Base-by-base conservation (phyloP, 1,139 yeast genomes). In the Kurtzmaniella natalensis region DNA sequence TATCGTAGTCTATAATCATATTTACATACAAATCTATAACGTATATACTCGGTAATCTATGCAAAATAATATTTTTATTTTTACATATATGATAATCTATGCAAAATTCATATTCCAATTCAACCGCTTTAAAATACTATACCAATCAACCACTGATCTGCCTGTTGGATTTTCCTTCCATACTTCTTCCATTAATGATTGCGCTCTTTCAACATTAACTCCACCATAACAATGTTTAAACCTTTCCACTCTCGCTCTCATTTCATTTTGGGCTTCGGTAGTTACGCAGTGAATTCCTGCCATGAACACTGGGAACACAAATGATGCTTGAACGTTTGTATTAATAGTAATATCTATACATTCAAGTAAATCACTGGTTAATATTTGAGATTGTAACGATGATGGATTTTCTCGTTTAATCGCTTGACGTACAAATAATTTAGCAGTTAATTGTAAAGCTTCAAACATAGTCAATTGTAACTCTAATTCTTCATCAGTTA, bases 81-180 rank as follows among this genome's bases (percentile, higher is more conserved):
- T n/a, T n/a, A n/a, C n/a, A n/a, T n/a, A n/a, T n/a, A n/a, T n/a
- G n/a, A n/a, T n/a, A n/a, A 13, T 10, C 40, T 49, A 76, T 3
- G 92, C 94, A 65, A 84, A 82, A 54, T 82, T 81, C 34, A 84
- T 63, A 50, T 83, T 86, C 94, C 92, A 83, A 4, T 84, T 87
- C 34, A 82, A 58, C 7, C 70, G 71, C 40, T 77, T 75, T 27
- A 84, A 75, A 31, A 83, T 70, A 15, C 66, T 70, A 48, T 76
- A 78, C 92, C 92, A 83, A 50, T 83, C 84, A 17, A 65, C 62
- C 5, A 58, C 67, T 23, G 40, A 46, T 37, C 61, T 60, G 3
- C 75, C 74, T 16, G 51, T 38, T 1, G 62, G 59, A 36, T 67
- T 64, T n/a, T 42, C 39, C 25, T 53, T 52, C 75, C 75, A 69